phyloP scores from a whole-genome alignment of 139 green algal genomes.

The Dunaliella sp. region DNA sequence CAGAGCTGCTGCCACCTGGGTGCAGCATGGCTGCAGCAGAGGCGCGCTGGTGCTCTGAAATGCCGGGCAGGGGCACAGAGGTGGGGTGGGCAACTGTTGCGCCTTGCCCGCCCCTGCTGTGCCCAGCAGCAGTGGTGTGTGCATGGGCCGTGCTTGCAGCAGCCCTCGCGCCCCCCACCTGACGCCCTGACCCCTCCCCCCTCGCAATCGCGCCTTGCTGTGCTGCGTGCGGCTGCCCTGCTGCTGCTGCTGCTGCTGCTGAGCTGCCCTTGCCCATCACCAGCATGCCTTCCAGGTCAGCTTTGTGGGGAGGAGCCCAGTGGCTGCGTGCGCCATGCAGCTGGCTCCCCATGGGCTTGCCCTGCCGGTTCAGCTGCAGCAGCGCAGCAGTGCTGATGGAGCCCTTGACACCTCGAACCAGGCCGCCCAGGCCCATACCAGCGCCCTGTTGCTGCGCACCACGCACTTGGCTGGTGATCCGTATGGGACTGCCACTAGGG shows the following conservation, averaged over 20 bases:
- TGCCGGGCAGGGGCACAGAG: not conserved
- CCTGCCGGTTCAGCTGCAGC: not conserved
- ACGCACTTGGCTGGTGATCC: not conserved
- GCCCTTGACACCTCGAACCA: not conserved
- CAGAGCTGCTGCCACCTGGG: not conserved
- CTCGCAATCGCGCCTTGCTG: too few species aligned
- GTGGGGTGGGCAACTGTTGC: not conserved
- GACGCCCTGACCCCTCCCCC: not conserved
- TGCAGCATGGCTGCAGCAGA: not conserved
- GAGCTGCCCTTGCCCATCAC: not conserved
- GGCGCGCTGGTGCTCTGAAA: not conserved
- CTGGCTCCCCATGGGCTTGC: not conserved
- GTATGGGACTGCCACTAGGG: not conserved
- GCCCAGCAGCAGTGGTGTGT: not conserved
- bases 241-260: not conserved
- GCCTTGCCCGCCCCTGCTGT: too few species aligned
- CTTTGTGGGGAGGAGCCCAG: not conserved
- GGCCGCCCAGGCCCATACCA: not conserved
- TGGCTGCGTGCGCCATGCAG: not conserved
- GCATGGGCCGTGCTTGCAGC: not conserved
- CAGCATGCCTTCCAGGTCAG: not conserved
- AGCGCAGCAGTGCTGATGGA: not conserved
- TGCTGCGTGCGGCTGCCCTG: too few species aligned
- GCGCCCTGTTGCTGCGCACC: not conserved
- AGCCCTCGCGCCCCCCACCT: too few species aligned